Conservation (phyloP, 2,329 filamentous ascomycete genomes). For the Zasmidium angulare region DNA sequence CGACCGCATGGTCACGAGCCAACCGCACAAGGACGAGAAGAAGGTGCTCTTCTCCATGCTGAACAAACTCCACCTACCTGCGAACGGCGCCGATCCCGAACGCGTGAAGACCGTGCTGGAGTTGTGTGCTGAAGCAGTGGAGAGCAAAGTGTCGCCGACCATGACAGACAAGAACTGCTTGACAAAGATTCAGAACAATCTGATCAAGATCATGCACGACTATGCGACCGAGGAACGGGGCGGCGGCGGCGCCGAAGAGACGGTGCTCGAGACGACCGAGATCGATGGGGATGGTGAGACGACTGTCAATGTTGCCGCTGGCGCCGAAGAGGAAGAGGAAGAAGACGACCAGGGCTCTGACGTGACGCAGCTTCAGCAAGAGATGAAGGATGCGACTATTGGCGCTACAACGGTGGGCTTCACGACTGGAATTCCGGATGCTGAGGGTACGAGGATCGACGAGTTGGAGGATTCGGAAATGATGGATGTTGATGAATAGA, state of each 20-base stretch:
- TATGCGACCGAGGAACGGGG: conserved; percentile 34
- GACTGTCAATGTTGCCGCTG: conserved; percentile 7
- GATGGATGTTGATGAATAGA: conserved; percentile 25
- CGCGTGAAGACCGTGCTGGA: conserved; percentile 42
- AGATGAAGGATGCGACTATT: conserved; percentile 29
- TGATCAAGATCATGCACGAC: conserved; percentile 56
- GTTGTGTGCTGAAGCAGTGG: conserved; percentile 49
- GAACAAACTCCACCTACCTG: conserved; percentile 75
- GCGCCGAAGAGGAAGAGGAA: conserved; percentile 12
- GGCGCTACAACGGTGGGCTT: conserved; percentile 22
- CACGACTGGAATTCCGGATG: conserved; percentile 35
- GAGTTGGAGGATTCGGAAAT: conserved; percentile 22
- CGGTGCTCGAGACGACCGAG: conserved; percentile 27
- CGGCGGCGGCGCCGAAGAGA: conserved; percentile 34
- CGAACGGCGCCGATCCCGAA: conserved; percentile 39
- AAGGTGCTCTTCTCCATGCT: conserved; percentile 77
- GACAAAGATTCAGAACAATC: conserved; percentile 51
- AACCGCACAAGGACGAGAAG: conserved; percentile 73
- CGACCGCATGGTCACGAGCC: conserved; percentile 67
- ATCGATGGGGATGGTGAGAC: conserved; percentile 17
- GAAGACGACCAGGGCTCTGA: conserved; percentile 26
- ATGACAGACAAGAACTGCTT: conserved; percentile 54
- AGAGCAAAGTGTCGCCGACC: conserved; percentile 52
- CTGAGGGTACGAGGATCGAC: conserved; percentile 37
- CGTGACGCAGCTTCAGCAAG: conserved; percentile 27